phyloP scores from a whole-genome alignment of 176 grass and related monocot species.

The Triticum timopheevii region DNA sequence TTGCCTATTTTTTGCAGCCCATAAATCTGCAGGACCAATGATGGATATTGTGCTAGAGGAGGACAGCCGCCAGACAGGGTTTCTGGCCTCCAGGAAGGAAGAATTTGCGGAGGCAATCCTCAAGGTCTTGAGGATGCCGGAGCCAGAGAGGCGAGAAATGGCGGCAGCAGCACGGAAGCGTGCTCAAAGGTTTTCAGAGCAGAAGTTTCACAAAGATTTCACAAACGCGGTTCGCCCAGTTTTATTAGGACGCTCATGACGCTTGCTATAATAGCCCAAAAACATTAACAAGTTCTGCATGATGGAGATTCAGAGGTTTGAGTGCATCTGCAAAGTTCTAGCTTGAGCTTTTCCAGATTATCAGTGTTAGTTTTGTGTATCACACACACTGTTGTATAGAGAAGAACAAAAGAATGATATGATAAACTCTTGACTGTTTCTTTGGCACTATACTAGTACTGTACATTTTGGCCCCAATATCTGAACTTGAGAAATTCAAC shows the following conservation, averaged over 20 bases:
- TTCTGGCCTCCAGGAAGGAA: conserved; percentile 66
- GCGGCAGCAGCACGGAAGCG: conserved; percentile 69
- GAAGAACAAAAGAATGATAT: background rate
- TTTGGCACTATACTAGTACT: background rate
- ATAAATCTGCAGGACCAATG: conserved; percentile 90
- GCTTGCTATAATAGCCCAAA: background rate
- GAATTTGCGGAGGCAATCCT: conserved; percentile 74
- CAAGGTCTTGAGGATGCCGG: conserved; percentile 63
- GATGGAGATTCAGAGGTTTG: background rate
- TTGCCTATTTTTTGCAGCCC: conserved; percentile 40
- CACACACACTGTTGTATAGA: conserved; percentile 5
- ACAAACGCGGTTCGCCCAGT: conserved; percentile 50
- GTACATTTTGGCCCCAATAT: background rate
- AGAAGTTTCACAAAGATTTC: conserved; percentile 72
- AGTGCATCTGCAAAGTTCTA: background rate
- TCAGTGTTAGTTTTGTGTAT: background rate
- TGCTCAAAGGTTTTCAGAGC: conserved; percentile 79
- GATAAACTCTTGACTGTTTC: background rate
- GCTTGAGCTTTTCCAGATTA: background rate
- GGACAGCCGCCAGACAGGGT: conserved; percentile 62
- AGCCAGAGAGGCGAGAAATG: conserved; percentile 62
- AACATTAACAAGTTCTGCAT: conserved; percentile 4
- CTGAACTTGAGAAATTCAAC: background rate
- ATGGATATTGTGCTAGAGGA: conserved; percentile 96
- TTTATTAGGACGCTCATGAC: conserved; percentile 24